Evolutionary conservation across 352 stramenopile species (phyloP).

Genomic region (Saprolegnia parasitica): DNA sequence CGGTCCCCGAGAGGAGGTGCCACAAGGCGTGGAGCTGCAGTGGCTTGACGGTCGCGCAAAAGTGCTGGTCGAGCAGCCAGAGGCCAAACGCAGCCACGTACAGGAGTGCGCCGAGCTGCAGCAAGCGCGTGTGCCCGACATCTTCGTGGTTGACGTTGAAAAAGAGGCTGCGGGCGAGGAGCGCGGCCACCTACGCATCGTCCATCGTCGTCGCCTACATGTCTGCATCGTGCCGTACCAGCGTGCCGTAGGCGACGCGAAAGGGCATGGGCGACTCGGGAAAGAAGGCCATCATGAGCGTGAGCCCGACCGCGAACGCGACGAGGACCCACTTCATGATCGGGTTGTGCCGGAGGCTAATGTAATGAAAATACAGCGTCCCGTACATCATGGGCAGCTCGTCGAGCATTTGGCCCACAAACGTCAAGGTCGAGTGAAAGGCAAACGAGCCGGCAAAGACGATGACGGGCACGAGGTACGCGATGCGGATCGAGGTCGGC

Average conservation of each 20-base stretch:
- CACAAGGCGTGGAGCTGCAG: conserved; percentile 27
- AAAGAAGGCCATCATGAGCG: conserved; percentile 22
- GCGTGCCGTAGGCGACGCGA: conserved; percentile 13
- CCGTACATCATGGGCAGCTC: conserved; percentile 28
- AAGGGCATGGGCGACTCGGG: conserved; percentile 18
- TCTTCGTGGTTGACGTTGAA: conserved; percentile 14
- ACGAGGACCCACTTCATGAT: conserved; percentile 21
- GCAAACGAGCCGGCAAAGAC: conserved; percentile 28
- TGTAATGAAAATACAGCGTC: conserved; percentile 28
- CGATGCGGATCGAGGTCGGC: conserved; percentile 18
- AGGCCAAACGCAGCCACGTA: conserved; percentile 25
- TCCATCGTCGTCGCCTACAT: neutral
- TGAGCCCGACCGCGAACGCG: conserved; percentile 1
- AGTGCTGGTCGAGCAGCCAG: conserved; percentile 24
- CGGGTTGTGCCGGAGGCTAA: conserved; percentile 21
- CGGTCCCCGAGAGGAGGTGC: conserved; percentile 24
- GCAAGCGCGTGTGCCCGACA: conserved; percentile 13
- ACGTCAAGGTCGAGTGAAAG: conserved; percentile 23
- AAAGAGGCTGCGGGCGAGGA: conserved; percentile 12
- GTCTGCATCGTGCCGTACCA: neutral
- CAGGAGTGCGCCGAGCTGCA: conserved; percentile 15
- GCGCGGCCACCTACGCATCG: conserved; percentile 18
- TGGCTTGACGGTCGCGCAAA: conserved; percentile 26
- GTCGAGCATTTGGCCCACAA: conserved; percentile 22
- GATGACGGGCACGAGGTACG: conserved; percentile 26